Conservation (phyloP, 2,329 filamentous ascomycete species). For the Cladophialophora psammophila region DNA sequence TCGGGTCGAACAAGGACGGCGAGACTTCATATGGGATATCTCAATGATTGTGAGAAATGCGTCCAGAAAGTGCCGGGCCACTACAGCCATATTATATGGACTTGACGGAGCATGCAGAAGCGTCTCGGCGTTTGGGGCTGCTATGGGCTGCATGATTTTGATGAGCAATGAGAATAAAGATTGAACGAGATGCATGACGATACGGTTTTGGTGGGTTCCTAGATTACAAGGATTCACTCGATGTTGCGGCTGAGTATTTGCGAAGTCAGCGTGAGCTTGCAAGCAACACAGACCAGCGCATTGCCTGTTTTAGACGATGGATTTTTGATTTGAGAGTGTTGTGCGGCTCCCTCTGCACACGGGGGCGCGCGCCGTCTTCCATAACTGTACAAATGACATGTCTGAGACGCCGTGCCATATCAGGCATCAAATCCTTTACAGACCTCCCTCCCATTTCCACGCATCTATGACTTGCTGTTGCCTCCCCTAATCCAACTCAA, state of each 20-base stretch:
- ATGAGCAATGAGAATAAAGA: slow-evolving; percentile 9
- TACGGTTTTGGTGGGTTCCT: background rate
- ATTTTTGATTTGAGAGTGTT: slow-evolving; percentile 1
- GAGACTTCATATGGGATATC: slow-evolving; percentile 78
- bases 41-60: slow-evolving; percentile 80
- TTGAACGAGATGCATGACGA: slow-evolving; percentile 26
- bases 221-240: background rate
- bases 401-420: background rate
- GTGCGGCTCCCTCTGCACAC: background rate
- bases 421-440: background rate
- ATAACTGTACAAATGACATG: slow-evolving; percentile 24
- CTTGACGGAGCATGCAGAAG: slow-evolving; percentile 26
- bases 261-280: background rate
- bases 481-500: slow-evolving; percentile 33
- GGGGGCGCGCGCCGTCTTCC: background rate
- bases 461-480: slow-evolving; percentile 13
- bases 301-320: background rate
- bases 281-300: background rate
- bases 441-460: background rate
- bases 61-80: slow-evolving; percentile 76
- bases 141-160: slow-evolving; percentile 8
- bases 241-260: background rate
- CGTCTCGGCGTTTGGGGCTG: background rate
- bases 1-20: slow-evolving; percentile 29
- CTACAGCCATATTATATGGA: slow-evolving; percentile 76